A percentile compares a stretch with the other conserved stretches of the same genome.
Evolutionary conservation across 768 basidiomycete genomes (phyloP).

Genomic region (Russula sp.): DNA sequence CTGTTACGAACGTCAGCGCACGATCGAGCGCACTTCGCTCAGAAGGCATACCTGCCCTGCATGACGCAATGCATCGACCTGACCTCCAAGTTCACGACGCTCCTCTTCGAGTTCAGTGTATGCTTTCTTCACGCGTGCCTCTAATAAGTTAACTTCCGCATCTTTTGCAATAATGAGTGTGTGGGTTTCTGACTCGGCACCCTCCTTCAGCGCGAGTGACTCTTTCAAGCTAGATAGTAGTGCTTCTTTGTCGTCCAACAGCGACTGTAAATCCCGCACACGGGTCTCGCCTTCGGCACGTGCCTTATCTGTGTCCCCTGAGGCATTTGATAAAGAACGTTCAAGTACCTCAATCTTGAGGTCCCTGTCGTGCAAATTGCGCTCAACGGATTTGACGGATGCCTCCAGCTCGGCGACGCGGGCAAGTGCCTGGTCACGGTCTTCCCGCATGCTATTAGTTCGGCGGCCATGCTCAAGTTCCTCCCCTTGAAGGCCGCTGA

Average conservation of each 20-base stretch:
- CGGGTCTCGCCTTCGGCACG: slow-evolving; percentile 42
- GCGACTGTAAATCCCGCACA: slow-evolving; percentile 39
- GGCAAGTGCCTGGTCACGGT: slow-evolving; percentile 39
- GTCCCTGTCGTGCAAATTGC: slow-evolving; percentile 40
- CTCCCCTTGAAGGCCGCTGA: slow-evolving; percentile 19
- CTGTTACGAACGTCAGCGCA: slow-evolving; percentile 35
- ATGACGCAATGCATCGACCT: slow-evolving; percentile 78
- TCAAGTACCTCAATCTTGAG: slow-evolving; percentile 44
- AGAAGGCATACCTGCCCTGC: slow-evolving; percentile 71
- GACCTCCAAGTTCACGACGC: slow-evolving; percentile 56
- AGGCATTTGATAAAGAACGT: slow-evolving; percentile 34
- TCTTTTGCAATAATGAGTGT: slow-evolving; percentile 51
- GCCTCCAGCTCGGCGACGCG: slow-evolving; percentile 41
- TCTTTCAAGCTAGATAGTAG: slow-evolving; percentile 47
- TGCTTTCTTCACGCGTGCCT: slow-evolving; percentile 41
- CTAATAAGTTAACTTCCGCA: slow-evolving; percentile 52
- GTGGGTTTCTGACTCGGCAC: slow-evolving; percentile 43
- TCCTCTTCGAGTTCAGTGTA: slow-evolving; percentile 50
- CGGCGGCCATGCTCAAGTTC: slow-evolving; percentile 19
- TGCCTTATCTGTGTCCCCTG: slow-evolving; percentile 41
- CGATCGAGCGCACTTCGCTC: background rate
- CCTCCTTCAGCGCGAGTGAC: slow-evolving; percentile 47
- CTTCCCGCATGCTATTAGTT: slow-evolving; percentile 34
- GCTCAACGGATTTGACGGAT: slow-evolving; percentile 38
- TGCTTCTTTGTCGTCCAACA: slow-evolving; percentile 40